Base-by-base conservation (phyloP, 345 rosid genomes). In the Fremontodendron californicum region DNA sequence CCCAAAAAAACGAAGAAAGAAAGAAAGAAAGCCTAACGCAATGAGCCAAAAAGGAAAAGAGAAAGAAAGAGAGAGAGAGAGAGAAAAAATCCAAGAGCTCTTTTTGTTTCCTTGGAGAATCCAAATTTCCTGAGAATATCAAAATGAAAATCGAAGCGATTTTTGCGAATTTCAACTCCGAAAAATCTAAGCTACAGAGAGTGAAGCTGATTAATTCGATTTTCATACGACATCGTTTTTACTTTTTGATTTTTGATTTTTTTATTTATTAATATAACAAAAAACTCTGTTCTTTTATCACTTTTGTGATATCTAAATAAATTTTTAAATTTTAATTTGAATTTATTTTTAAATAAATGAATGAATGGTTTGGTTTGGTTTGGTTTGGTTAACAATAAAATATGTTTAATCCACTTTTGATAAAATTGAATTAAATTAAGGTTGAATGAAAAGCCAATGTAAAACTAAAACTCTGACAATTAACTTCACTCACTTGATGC, bases 201-300 rank as follows among this genome's bases (percentile, higher is more conserved):
- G 79, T 66, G 63, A 16, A 25, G 65, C 25, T 16, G 70, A 78
- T 84, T 76, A 80, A 81, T 82, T 85, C 81, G 81, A 83, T 82
- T 71, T 31, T 83, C 79, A 81, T 80, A 87, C 88, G 82, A 81
- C 89, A 87, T 76, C 82, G 78, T 51, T 25, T 45, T 42, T 31
- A 2, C 5, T 6, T 60, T 60, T 27, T 11, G 7, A 13, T 9
- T 37, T 64, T 64, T 66, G 35, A 23, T 45, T 27, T 27, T 3
- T 7, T 70, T 49, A 57, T 2, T 12, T 6, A 11, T 60, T 29
- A 21, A 21, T 2, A 55, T 21, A 55, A 23, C 23, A 13, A 11
- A 12, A 55, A 9, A 23, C 12, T 25, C 18, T 25, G 63, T 9
- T 25, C n/a, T n/a, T n/a, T n/a, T n/a, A n/a, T n/a, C n/a, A n/a